Evolutionary conservation across 2,329 filamentous ascomycete species (phyloP), one percentile per base, ranked within the genome.

Genomic region (Trichoderma sp.): DNA sequence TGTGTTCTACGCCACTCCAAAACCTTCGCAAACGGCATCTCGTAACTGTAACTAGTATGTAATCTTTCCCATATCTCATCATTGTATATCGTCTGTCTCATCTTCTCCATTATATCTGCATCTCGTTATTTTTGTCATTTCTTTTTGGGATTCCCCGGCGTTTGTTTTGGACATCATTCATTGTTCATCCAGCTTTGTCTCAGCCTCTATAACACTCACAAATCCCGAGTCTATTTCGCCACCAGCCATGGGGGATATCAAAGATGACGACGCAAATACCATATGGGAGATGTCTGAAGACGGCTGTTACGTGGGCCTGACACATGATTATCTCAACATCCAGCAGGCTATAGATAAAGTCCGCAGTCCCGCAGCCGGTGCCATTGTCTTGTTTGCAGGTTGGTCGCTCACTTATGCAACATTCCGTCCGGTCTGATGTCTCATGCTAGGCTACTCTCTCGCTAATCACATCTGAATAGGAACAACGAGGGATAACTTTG

Each of bases 311-410:
- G 93, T 95, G 56, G 91, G 90, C 68, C 87, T 97, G 9, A 95
- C 93, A 3, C 85, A 91, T 76, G 84, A 89, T 45, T 83, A 86
- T 59, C 89, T 97, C 75, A 87, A 92, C 80, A 84, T 88, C 24
- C 85, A 88, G 24, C 80, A 86, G 6, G 85, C 90, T 35, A 92
- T 95, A 83, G 86, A 91, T 78, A 88, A 87, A 64, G 93, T 97
- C 27, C 91, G 93, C 78, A 94, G 90, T 79, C 91, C 93, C 24
- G 89, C 91, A 79, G 93, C 93, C 12, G 93, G 93, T 6, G 93
- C 93, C 14, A 93, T 95, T 66, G 93, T 95, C 11, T 81, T 95
- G 41, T 95, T 95, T 82, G 91, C 92, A 75, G 93, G 93, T 91
- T 41, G 29, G 50, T 21, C 3, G 18, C 18, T 35, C 9, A 31